Conservation (phyloP, 257 asterid genomes). For the Solanum sejunctum region DNA sequence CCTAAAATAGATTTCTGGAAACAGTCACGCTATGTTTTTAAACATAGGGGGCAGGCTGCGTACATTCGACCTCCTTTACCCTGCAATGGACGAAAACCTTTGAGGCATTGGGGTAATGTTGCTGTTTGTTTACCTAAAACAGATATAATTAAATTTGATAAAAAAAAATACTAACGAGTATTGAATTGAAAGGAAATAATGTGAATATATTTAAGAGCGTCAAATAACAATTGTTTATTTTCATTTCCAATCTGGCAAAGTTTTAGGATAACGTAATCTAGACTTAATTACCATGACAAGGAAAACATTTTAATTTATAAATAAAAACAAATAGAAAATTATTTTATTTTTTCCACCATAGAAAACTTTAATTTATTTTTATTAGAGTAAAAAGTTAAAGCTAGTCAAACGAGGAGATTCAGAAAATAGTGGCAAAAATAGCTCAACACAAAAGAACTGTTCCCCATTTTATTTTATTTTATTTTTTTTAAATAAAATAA, state of each 20-base stretch:
- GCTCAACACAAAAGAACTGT: slow-evolving; percentile 16
- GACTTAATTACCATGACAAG: background rate
- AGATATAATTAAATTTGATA: background rate
- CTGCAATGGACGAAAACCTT: too few species aligned
- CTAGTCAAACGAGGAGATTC: background rate
- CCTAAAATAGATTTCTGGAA: background rate
- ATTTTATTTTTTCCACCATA: background rate
- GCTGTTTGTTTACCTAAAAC: background rate
- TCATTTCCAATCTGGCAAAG: background rate
- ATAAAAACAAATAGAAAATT: background rate
- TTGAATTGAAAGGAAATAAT: background rate
- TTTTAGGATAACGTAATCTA: background rate
- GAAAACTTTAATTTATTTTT: background rate
- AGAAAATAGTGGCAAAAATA: slow-evolving; percentile 1
- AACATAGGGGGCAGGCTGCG: too few species aligned
- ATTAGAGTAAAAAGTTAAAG: background rate
- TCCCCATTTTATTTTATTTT: background rate
- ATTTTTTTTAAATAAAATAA: too few species aligned
- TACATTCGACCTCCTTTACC: too few species aligned
- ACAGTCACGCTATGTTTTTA: too few species aligned
- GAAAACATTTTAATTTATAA: background rate
- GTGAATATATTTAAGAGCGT: background rate
- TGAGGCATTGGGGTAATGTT: too few species aligned
- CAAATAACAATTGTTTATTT: background rate
- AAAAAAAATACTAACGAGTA: background rate